These are phyloP conservation scores for Theobroma grandiflorum DNA, from an alignment of 441 rosid genomes.

Conservation along the genomic window DNA sequence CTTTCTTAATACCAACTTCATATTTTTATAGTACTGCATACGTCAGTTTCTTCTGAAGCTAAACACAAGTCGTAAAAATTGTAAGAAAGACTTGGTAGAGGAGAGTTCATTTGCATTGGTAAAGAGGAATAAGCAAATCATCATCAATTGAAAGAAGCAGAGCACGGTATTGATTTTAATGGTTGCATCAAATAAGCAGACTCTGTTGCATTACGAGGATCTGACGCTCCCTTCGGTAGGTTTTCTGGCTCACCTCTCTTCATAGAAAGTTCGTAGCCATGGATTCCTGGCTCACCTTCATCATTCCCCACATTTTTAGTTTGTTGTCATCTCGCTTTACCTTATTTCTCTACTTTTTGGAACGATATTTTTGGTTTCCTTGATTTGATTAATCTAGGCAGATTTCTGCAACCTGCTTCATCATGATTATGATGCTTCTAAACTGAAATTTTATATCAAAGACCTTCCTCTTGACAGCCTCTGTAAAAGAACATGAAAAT, in stretches of 20 bases:
- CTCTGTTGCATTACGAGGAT: conserved; percentile 59
- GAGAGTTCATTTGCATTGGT: background rate
- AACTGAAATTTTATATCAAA: background rate
- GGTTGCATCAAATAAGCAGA: conserved; percentile 37
- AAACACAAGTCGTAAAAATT: background rate
- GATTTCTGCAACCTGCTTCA: background rate
- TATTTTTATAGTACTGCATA: background rate
- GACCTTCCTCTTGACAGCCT: background rate
- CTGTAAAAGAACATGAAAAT: background rate
- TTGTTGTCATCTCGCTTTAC: background rate
- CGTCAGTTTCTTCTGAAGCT: conserved; percentile 13
- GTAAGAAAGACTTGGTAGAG: background rate
- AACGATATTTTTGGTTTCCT: background rate
- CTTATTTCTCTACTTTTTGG: background rate
- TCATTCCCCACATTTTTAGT: background rate
- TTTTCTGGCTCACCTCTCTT: background rate
- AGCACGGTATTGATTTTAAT: conserved; percentile 19
- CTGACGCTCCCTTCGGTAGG: conserved; percentile 61
- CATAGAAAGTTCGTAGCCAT: background rate
- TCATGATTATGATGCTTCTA: conserved; percentile 9
- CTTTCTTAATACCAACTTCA: conserved; percentile 3
- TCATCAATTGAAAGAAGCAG: conserved; percentile 11
- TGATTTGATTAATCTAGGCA: background rate
- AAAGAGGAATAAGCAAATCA: background rate
- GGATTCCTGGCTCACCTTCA: background rate